Evolutionary conservation across 169 alveolate species (phyloP), one percentile per base, ranked within the genome.

Genomic region (Eimeria sp.): DNA sequence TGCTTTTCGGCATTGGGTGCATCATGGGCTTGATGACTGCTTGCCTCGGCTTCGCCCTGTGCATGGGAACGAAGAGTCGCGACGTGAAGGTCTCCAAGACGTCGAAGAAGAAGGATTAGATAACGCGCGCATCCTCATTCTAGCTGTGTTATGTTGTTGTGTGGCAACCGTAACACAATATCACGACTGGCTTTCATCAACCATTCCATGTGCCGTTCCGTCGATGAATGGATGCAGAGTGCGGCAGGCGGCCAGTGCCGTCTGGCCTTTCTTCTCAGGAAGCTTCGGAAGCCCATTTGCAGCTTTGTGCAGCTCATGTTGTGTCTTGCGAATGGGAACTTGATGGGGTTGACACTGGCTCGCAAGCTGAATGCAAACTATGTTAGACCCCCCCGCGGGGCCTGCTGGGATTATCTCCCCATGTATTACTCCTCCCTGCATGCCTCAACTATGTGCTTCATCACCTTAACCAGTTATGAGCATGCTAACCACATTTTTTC

Each of bases 1-100:
- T 94, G 70, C 94, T 94, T 16, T 72, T 94, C 82, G 40, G 30
- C 83, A 47, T 70, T 47, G 96, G 96, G 14, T 57, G 90, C 89
- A 14, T 72, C 72, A 49, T 70, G 70, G 94, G 96, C n/a, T 82
- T 57, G 88, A 49, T 94, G 80, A 45, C 83, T 27, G 70, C 89
- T 10, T 82, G 94, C 18, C 67, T 94, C 7, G 87, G 86, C 96
- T 61, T 87, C n/a, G 93, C 93, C 0, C 61, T 87, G 20, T 87
- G 93, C 83, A 65, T 27, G 65, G 93, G 93, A 45, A 25, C 93
- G 5, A 87, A 63, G 63, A 51, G 83, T 20, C 83, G 93, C 30
- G 93, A 87, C 30, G 73, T 61, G 9, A 87, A 87, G 61, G 61
- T 87, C 30, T 30, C 82, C n/a, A 63, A 61, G 27, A 40, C 93